phyloP scores from a whole-genome alignment of 768 basidiomycete species.

The Kondoa subrosea region DNA sequence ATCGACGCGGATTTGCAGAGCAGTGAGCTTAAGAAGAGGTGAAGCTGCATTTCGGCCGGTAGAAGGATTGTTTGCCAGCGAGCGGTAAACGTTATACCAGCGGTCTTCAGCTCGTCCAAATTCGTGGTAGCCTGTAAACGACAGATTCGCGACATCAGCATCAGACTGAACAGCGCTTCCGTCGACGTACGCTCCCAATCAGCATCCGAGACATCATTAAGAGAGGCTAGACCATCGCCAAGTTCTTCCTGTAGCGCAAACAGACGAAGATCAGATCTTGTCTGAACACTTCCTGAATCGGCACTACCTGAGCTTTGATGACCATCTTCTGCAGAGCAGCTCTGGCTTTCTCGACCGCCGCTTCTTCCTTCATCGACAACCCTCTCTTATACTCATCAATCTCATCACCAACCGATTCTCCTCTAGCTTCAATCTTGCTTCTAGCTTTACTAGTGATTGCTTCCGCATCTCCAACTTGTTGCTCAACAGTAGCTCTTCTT shows the following conservation, averaged over 20 bases:
- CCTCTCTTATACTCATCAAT: slow-evolving; percentile 18
- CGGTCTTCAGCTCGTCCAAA: neutral
- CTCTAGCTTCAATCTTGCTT: slow-evolving; percentile 14
- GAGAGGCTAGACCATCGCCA: neutral
- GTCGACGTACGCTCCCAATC: neutral
- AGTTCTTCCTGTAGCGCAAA: neutral
- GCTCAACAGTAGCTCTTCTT: neutral
- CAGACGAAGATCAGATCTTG: neutral
- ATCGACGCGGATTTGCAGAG: neutral
- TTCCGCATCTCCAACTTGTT: slow-evolving; percentile 7
- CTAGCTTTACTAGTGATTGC: slow-evolving; percentile 13
- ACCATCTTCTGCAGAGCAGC: neutral
- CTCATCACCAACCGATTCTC: slow-evolving; percentile 11
- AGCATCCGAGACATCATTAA: neutral
- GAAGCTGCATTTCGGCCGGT: neutral
- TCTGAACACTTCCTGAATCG: neutral
- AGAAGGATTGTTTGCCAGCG: neutral
- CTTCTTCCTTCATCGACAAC: slow-evolving; percentile 12
- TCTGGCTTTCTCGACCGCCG: slow-evolving; percentile 4
- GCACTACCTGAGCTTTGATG: neutral
- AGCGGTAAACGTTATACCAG: neutral
- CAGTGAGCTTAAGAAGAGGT: neutral
- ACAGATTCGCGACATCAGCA: neutral
- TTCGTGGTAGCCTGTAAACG: neutral
- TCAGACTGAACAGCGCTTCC: too few species aligned